These are phyloP conservation scores for Nymphaea thermarum DNA, from an alignment of 164 flowering plant species.

Conservation along the genomic window DNA sequence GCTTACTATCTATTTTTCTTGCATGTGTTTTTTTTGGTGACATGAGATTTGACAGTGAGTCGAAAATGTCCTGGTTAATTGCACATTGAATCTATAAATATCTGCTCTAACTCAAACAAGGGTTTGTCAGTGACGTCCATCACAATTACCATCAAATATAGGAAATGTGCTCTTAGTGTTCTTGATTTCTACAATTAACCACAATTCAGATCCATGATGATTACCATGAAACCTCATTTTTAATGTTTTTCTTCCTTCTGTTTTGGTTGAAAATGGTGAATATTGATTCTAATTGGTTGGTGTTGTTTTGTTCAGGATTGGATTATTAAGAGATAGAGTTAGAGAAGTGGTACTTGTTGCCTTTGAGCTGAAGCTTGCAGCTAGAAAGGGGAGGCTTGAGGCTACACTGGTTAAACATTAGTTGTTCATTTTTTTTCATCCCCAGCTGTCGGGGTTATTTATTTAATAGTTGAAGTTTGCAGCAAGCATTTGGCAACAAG, in stretches of 20 bases:
- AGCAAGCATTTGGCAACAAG: no score
- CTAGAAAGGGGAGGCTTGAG: constrained; percentile 59
- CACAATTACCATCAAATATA: not conserved
- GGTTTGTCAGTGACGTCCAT: not conserved
- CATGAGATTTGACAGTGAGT: no score
- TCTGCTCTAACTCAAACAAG: no score
- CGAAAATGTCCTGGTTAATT: no score
- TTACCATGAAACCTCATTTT: not conserved
- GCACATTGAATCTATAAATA: no score
- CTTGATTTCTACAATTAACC: no score
- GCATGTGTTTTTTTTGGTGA: no score
- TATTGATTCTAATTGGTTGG: not conserved
- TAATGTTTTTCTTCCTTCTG: not conserved
- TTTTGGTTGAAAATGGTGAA: not conserved
- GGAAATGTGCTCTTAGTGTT: no score
- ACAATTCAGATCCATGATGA: no score
- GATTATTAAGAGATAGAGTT: constrained; percentile 86
- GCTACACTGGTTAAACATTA: constrained; percentile 67
- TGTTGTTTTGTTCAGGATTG: constrained; percentile 42
- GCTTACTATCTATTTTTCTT: no score
- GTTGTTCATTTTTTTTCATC: constrained; percentile 2
- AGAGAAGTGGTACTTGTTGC: constrained; percentile 90
- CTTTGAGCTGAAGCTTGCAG: constrained; percentile 75
- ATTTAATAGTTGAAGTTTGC: no score
- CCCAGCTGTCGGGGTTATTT: no score